These are phyloP conservation scores for Lentinus polychrous DNA, from an alignment of 1,284 basidiomycete genomes.

Conservation along the genomic window DNA sequence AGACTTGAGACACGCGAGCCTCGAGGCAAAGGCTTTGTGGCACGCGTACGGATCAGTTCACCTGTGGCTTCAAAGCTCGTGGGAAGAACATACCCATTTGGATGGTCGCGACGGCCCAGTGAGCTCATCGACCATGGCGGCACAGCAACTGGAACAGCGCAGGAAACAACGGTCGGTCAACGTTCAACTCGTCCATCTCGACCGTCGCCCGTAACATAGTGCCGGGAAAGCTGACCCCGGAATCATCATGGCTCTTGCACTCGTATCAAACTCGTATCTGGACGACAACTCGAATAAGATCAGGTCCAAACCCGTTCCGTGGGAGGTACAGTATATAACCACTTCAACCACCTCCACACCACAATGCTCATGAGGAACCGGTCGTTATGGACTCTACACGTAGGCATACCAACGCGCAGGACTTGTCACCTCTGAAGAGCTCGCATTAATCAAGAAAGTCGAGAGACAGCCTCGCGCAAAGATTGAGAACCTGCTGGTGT, in stretches of 20 bases:
- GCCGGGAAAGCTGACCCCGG: no score
- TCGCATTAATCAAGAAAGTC: constrained; percentile 86
- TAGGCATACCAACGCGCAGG: constrained; percentile 93
- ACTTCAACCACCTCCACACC: constrained; percentile 5
- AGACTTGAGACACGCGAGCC: no score
- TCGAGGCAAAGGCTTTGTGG: no score
- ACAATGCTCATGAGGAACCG: constrained; percentile 30
- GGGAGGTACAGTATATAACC: constrained; percentile 64
- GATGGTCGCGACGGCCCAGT: neutral
- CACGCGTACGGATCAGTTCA: no score
- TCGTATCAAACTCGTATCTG: constrained; percentile 84
- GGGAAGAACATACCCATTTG: neutral
- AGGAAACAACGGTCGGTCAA: no score
- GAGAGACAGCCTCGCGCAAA: constrained; percentile 75
- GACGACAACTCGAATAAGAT: constrained; percentile 86
- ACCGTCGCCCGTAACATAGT: no score
- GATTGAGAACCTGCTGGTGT: constrained; percentile 68
- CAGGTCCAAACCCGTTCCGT: constrained; percentile 86
- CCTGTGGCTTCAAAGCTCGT: neutral
- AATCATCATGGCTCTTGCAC: constrained; percentile 63
- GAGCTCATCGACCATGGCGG: constrained; percentile 1
- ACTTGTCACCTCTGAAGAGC: constrained; percentile 84
- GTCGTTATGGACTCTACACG: no score
- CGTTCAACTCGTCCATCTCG: no score
- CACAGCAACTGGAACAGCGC: neutral